These are phyloP conservation scores for Vinca major DNA, from an alignment of 305 asterid species.

Conservation along the genomic window DNA sequence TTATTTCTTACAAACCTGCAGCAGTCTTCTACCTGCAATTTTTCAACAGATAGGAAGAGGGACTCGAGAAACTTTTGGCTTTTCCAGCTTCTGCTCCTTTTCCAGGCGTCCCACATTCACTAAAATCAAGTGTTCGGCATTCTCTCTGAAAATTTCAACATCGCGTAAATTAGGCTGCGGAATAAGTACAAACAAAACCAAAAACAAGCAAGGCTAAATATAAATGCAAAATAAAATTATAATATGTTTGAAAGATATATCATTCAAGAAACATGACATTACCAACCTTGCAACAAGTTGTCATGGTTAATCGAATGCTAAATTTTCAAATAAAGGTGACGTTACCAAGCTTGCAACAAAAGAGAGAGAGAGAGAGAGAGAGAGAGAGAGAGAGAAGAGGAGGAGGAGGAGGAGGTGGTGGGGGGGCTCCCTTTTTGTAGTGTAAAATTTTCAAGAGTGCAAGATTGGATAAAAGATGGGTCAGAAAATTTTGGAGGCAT, in stretches of 20 bases:
- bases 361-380: too few relatives aligned
- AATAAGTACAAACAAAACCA: background rate
- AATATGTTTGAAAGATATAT: too few relatives aligned
- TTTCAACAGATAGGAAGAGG: constrained; percentile 71
- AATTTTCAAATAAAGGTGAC: background rate
- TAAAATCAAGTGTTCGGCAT: constrained; percentile 76
- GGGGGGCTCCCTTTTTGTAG: too few relatives aligned
- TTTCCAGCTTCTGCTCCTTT: constrained; percentile 37
- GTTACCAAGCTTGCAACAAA: too few relatives aligned
- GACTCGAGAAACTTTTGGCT: constrained; percentile 40
- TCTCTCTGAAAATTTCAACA: constrained; percentile 40
- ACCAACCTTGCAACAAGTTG: background rate
- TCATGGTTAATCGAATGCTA: background rate
- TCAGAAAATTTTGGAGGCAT: too few relatives aligned
- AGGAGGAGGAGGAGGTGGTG: too few relatives aligned
- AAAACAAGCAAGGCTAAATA: background rate
- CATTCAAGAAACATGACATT: background rate
- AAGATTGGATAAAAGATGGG: too few relatives aligned
- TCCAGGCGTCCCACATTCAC: constrained; percentile 71
- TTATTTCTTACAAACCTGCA: constrained; percentile 1
- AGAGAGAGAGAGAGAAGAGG: too few relatives aligned
- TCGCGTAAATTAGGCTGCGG: background rate
- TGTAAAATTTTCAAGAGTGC: too few relatives aligned
- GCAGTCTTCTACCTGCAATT: constrained; percentile 41
- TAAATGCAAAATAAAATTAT: background rate